Evolutionary conservation across 2,329 filamentous ascomycete genomes (phyloP).

Genomic region (Coleophoma eucalyptorum): DNA sequence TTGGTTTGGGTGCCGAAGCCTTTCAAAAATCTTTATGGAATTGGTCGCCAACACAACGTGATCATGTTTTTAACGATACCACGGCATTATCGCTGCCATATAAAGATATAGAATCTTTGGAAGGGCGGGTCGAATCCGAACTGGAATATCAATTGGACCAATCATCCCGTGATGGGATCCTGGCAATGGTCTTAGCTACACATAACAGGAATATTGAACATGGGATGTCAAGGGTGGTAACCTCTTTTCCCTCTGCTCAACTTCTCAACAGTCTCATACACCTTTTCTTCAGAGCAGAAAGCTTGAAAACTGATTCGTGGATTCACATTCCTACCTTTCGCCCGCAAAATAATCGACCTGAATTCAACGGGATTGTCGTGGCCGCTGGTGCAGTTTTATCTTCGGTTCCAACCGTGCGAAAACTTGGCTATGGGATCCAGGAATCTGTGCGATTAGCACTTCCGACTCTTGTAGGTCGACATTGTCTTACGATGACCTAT

Average conservation of each 20-base stretch:
- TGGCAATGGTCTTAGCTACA: slow-evolving; percentile 14
- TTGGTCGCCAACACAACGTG: slow-evolving; percentile 7
- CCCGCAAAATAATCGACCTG: slow-evolving; percentile 4
- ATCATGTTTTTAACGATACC: slow-evolving; percentile 6
- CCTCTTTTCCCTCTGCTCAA: slow-evolving; percentile 16
- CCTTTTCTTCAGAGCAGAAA: slow-evolving; percentile 9
- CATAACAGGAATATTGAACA: neutral
- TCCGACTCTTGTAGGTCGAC: slow-evolving; percentile 3
- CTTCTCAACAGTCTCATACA: slow-evolving; percentile 14
- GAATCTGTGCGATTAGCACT: slow-evolving; percentile 14
- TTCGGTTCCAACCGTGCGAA: slow-evolving; percentile 9
- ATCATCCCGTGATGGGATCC: slow-evolving; percentile 13
- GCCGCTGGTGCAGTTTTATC: slow-evolving; percentile 13
- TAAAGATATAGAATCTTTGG: slow-evolving; percentile 5
- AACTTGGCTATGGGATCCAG: slow-evolving; percentile 19
- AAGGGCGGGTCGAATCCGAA: neutral
- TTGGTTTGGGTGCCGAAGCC: slow-evolving; percentile 7
- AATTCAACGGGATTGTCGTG: slow-evolving; percentile 8
- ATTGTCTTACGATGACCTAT: too few relatives aligned
- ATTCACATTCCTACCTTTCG: slow-evolving; percentile 14
- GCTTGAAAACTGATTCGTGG: slow-evolving; percentile 10
- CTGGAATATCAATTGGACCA: slow-evolving; percentile 6
- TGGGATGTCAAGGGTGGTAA: slow-evolving; percentile 5
- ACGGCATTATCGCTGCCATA: slow-evolving; percentile 4
- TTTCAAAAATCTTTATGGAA: slow-evolving; percentile 11